phyloP scores from a whole-genome alignment of 225 moss, liverwort and hornwort species.

The Marchantia paleacea region DNA sequence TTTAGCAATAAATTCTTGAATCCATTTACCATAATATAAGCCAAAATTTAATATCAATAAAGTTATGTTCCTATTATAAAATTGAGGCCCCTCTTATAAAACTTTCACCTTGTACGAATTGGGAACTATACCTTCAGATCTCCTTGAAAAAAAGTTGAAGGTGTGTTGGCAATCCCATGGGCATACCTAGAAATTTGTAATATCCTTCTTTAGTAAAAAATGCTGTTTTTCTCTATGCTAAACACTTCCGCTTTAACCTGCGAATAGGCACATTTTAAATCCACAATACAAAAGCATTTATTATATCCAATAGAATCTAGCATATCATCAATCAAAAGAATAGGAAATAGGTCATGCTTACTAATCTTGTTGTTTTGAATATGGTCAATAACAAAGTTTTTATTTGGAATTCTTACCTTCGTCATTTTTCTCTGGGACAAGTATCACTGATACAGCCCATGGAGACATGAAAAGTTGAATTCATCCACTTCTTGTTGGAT shows the following conservation, averaged over 20 bases:
- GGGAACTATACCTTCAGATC: no score
- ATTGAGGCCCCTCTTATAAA: no score
- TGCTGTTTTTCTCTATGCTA: background rate
- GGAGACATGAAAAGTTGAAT: background rate
- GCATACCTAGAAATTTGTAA: background rate
- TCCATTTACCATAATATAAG: no score
- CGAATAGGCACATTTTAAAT: slow-evolving; percentile 16
- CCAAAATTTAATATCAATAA: no score
- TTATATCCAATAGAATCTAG: background rate
- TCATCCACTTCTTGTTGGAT: slow-evolving; percentile 3
- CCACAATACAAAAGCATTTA: background rate
- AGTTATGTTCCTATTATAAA: no score
- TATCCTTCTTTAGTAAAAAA: background rate
- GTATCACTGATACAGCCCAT: background rate
- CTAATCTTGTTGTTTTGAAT: background rate
- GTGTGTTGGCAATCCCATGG: slow-evolving; percentile 11
- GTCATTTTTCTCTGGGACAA: slow-evolving; percentile 17
- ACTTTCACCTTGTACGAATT: no score
- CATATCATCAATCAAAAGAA: slow-evolving; percentile 16
- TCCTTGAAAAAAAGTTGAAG: slow-evolving; percentile 12
- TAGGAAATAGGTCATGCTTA: background rate
- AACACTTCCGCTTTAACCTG: slow-evolving; percentile 4
- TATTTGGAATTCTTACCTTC: background rate
- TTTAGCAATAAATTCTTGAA: no score
- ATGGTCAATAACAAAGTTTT: slow-evolving; percentile 1